Conservation (phyloP, 2,329 filamentous ascomycete species). For the Chaetomium strumarium region DNA sequence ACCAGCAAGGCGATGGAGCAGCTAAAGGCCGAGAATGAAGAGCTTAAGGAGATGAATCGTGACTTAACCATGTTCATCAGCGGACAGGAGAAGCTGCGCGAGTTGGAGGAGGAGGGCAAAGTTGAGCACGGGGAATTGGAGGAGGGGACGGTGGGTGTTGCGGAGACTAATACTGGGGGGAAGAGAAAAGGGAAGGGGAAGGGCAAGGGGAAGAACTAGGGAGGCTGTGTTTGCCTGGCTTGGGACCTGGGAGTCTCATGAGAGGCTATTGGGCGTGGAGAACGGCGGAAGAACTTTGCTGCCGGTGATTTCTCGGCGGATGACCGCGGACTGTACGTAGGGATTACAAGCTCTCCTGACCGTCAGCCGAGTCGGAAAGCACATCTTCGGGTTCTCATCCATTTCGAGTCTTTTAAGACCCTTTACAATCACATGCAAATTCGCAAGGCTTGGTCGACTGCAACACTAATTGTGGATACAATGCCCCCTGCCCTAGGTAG, state of each 20-base stretch:
- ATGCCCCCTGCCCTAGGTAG: too few relatives aligned
- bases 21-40: conserved; percentile 58
- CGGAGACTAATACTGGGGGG: conserved; percentile 39
- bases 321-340: too few relatives aligned
- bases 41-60: conserved; percentile 78
- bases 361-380: too few relatives aligned
- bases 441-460: too few relatives aligned
- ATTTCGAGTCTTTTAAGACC: background rate
- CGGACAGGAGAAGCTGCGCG: conserved; percentile 71
- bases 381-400: background rate
- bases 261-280: background rate
- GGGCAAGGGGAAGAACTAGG: conserved; percentile 16
- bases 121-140: conserved; percentile 65
- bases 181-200: conserved; percentile 45
- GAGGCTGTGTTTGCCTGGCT: background rate
- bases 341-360: too few relatives aligned
- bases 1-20: conserved; percentile 70
- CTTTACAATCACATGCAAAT: background rate
- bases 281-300: too few relatives aligned
- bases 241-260: too few relatives aligned
- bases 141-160: conserved; percentile 64
- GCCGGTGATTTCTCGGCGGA: too few relatives aligned
- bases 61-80: conserved; percentile 86
- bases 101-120: conserved; percentile 56
- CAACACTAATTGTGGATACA: too few relatives aligned